Percentiles rank a stretch among this genome's conserved stretches.
phyloP scores from a whole-genome alignment of 495 filamentous ascomycete genomes.

The Trichoderma orchidacearum region DNA sequence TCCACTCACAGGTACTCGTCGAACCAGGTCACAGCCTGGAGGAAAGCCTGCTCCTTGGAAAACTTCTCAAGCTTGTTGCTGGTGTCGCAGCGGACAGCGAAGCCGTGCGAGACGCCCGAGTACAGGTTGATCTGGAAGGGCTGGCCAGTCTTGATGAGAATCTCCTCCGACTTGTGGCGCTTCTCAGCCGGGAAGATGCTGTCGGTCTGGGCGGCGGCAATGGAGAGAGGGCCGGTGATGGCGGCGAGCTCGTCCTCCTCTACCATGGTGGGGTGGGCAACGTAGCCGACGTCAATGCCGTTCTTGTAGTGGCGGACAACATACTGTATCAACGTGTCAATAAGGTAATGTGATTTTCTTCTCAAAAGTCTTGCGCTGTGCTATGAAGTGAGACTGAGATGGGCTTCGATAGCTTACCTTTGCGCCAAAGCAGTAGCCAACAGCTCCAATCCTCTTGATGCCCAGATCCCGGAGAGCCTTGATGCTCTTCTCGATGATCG shows the following conservation, averaged over 20 bases:
- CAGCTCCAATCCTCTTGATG: conserved; percentile 52
- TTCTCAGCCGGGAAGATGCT: conserved; percentile 62
- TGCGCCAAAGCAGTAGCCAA: conserved; percentile 72
- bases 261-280: conserved; percentile 67
- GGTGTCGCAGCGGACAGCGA: conserved; percentile 57
- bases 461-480: conserved; percentile 34
- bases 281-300: conserved; percentile 47
- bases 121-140: conserved; percentile 76
- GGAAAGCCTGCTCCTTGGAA: conserved; percentile 76
- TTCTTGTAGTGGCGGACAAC: conserved; percentile 29
- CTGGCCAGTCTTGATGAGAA: conserved; percentile 42
- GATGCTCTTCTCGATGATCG: conserved; percentile 35
- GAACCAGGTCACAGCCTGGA: conserved; percentile 73
- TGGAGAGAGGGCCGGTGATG: conserved; percentile 58
- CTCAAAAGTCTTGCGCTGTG: not conserved
- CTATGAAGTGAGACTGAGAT: not conserved
- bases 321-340: conserved; percentile 23
- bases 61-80: conserved; percentile 49
- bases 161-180: conserved; percentile 42
- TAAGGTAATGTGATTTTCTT: not conserved
- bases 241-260: conserved; percentile 60
- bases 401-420: conserved; percentile 23
- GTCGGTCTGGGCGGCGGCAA: conserved; percentile 71
- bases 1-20: conserved; percentile 24
- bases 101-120: conserved; percentile 66